Percentiles rank a stretch among this genome's conserved stretches.
Evolutionary conservation across 495 filamentous ascomycete species (phyloP).

Genomic region (Hypomontagnella monticulosa): DNA sequence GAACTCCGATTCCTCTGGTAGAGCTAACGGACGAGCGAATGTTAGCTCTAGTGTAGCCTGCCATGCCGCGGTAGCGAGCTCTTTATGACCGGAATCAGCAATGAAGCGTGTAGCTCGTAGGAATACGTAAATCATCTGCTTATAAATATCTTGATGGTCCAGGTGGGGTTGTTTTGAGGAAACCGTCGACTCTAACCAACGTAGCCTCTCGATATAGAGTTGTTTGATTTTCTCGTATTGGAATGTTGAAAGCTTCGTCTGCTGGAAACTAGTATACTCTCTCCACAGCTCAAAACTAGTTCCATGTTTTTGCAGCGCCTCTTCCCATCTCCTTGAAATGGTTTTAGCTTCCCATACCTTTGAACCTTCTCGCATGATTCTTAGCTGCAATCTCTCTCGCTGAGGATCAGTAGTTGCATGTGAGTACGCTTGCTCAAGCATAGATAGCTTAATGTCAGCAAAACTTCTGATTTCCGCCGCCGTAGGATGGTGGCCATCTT

Average conservation of each 20-base stretch:
- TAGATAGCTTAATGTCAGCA: constrained; percentile 79
- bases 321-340: constrained; percentile 71
- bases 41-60: constrained; percentile 82
- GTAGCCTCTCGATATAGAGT: constrained; percentile 66
- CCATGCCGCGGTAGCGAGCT: constrained; percentile 82
- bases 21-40: constrained; percentile 63
- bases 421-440: constrained; percentile 81
- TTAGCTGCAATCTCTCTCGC: constrained; percentile 68
- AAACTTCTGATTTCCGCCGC: constrained; percentile 70
- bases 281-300: constrained; percentile 73
- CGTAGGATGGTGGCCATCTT: constrained; percentile 57
- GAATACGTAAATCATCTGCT: constrained; percentile 75
- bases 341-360: constrained; percentile 75
- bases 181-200: constrained; percentile 53
- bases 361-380: constrained; percentile 74
- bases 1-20: constrained; percentile 38
- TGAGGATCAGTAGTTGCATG: constrained; percentile 55
- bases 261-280: constrained; percentile 77
- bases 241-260: constrained; percentile 74
- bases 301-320: constrained; percentile 65
- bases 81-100: constrained; percentile 80
- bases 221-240: constrained; percentile 70
- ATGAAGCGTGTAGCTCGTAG: constrained; percentile 77
- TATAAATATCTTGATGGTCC: constrained; percentile 47
- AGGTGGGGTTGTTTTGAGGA: constrained; percentile 27